These are phyloP conservation scores for Backusella morwellensis DNA, from an alignment of 192 early-diverging fungal species.

Conservation along the genomic window DNA sequence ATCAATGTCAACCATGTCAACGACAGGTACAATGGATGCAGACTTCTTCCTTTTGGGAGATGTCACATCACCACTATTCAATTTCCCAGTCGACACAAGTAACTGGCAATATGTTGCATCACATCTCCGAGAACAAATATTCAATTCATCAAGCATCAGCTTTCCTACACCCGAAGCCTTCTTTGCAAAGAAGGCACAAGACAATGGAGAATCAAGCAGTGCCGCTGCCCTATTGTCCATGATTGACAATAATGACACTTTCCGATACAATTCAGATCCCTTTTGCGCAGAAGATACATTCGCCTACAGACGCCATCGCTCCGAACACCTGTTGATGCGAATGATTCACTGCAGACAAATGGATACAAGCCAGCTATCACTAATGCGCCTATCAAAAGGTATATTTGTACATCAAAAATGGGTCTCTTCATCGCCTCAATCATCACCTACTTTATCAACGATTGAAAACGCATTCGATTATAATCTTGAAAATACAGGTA, in stretches of 20 bases:
- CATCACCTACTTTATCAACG: constrained; percentile 11
- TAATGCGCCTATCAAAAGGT: constrained; percentile 27
- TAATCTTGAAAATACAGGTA: background rate
- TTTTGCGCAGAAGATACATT: background rate
- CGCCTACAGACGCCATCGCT: constrained; percentile 18
- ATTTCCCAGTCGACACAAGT: background rate
- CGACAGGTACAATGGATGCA: background rate
- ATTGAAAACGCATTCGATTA: constrained; percentile 1
- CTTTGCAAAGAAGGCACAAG: background rate
- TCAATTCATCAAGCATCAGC: constrained; percentile 11
- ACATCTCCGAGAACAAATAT: constrained; percentile 13
- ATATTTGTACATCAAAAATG: constrained; percentile 27
- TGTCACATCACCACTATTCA: background rate
- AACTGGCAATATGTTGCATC: constrained; percentile 14
- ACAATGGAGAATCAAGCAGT: background rate
- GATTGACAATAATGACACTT: background rate
- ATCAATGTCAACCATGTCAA: background rate
- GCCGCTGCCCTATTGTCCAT: background rate
- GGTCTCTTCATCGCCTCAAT: background rate
- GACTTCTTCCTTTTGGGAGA: background rate
- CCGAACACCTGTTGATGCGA: constrained; percentile 17
- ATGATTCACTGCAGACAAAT: constrained; percentile 18
- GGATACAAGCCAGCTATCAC: background rate
- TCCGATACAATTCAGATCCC: background rate
- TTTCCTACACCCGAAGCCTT: constrained; percentile 15